Conservation (phyloP, 441 rosid genomes). For the Pelargonium australe region DNA sequence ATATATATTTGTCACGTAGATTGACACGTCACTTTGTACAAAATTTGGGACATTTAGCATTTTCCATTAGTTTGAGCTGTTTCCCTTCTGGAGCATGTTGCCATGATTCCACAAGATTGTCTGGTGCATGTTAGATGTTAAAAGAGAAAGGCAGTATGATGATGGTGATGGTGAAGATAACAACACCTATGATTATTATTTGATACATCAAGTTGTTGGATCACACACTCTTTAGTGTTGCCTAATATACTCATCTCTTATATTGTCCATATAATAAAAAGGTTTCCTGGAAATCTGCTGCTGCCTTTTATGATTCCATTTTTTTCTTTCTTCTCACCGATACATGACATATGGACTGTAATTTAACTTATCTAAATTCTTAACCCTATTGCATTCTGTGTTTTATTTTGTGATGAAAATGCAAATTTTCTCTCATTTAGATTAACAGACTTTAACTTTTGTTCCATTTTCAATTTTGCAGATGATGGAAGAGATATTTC, state of each 20-base stretch:
- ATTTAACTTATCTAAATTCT: neutral
- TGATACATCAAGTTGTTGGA: neutral
- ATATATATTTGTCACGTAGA: too few species aligned
- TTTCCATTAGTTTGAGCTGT: neutral
- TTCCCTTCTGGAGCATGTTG: neutral
- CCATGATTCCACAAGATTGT: neutral
- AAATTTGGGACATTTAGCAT: too few species aligned
- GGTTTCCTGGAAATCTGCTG: neutral
- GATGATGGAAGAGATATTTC: conserved; percentile 98
- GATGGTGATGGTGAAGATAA: conserved; percentile 1
- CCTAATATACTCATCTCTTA: neutral
- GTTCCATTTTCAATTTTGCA: conserved; percentile 32
- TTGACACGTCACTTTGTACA: too few species aligned
- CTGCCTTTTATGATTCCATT: neutral
- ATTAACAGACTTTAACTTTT: neutral
- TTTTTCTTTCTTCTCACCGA: neutral
- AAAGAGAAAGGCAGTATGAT: neutral
- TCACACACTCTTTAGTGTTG: neutral
- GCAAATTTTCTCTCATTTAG: neutral
- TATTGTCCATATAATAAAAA: neutral
- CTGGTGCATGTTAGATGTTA: neutral
- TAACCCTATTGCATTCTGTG: neutral
- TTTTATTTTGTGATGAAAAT: neutral
- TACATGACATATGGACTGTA: neutral
- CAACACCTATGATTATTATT: neutral